Conservation (phyloP, 805 yeast genomes). For the Clavispora vitiphila region DNA sequence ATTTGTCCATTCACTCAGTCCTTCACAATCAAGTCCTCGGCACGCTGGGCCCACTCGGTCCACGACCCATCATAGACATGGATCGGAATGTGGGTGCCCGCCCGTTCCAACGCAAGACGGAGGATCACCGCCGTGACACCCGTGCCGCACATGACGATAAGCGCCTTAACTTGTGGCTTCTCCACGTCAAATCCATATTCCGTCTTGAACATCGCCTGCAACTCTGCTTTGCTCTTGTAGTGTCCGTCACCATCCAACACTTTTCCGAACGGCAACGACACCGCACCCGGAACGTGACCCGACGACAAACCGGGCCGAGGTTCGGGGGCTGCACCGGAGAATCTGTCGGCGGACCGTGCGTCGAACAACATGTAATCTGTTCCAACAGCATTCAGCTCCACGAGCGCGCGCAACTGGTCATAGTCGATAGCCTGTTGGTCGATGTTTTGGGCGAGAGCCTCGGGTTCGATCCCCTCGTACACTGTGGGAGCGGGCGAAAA, state of each 20-base stretch:
- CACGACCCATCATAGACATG: conserved; percentile 73
- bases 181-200: conserved; percentile 30
- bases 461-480: conserved; percentile 18
- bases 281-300: conserved; percentile 85
- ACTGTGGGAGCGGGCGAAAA: conserved; percentile 7
- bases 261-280: conserved; percentile 67
- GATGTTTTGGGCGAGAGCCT: conserved; percentile 29
- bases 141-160: conserved; percentile 89
- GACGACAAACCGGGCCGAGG: conserved; percentile 84
- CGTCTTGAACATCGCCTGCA: conserved; percentile 41
- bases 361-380: conserved; percentile 57
- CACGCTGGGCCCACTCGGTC: conserved; percentile 82
- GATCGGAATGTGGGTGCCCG: conserved; percentile 32
- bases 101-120: conserved; percentile 55
- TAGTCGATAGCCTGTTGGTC: conserved; percentile 53
- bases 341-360: conserved; percentile 75
- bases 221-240: conserved; percentile 44
- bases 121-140: conserved; percentile 94
- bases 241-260: conserved; percentile 48
- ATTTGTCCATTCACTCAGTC: conserved; percentile 1
- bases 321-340: conserved; percentile 77
- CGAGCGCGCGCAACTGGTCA: conserved; percentile 62
- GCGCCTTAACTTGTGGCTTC: conserved; percentile 46
- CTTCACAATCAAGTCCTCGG: conserved; percentile 53
- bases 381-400: conserved; percentile 28